These are phyloP conservation scores for Coniochaeta sp. DNA, from an alignment of 2,329 filamentous ascomycete genomes.

Conservation along the genomic window DNA sequence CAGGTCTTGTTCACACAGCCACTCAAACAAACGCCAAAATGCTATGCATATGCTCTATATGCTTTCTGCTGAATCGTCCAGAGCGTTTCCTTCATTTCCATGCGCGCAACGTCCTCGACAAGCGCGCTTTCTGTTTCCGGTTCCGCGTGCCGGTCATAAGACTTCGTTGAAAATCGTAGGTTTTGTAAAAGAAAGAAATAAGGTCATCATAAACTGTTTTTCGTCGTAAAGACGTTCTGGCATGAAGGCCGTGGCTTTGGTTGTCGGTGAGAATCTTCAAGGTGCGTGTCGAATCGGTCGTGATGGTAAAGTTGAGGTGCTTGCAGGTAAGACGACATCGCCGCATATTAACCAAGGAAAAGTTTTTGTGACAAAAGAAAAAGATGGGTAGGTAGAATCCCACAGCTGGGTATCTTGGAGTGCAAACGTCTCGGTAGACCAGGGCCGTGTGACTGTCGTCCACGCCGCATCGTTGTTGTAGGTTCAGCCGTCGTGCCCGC, in stretches of 20 bases:
- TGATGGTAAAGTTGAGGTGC: background rate
- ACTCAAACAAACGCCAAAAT: slow-evolving; percentile 11
- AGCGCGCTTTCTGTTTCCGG: slow-evolving; percentile 1
- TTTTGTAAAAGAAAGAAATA: background rate
- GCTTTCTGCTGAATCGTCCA: slow-evolving; percentile 8
- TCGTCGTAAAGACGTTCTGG: slow-evolving; percentile 22
- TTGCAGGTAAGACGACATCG: slow-evolving; percentile 18
- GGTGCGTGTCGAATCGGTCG: background rate
- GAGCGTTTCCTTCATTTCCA: slow-evolving; percentile 3
- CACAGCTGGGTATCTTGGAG: slow-evolving; percentile 8
- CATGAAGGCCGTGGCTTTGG: slow-evolving; percentile 13
- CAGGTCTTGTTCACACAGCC: slow-evolving; percentile 4
- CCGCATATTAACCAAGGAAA: slow-evolving; percentile 13
- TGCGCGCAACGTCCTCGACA: background rate
- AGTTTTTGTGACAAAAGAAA: slow-evolving; percentile 4
- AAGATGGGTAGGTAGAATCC: background rate
- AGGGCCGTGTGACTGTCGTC: background rate
- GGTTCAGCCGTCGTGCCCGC: background rate
- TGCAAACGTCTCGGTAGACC: background rate
- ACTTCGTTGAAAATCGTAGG: slow-evolving; percentile 25
- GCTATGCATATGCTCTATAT: slow-evolving; percentile 14
- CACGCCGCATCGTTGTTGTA: slow-evolving; percentile 6
- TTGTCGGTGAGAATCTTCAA: background rate
- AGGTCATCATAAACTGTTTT: slow-evolving; percentile 7
- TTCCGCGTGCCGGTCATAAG: slow-evolving; percentile 19